Base-by-base conservation (phyloP, 2,329 filamentous ascomycete genomes). In the Pseudocercospora musae region DNA sequence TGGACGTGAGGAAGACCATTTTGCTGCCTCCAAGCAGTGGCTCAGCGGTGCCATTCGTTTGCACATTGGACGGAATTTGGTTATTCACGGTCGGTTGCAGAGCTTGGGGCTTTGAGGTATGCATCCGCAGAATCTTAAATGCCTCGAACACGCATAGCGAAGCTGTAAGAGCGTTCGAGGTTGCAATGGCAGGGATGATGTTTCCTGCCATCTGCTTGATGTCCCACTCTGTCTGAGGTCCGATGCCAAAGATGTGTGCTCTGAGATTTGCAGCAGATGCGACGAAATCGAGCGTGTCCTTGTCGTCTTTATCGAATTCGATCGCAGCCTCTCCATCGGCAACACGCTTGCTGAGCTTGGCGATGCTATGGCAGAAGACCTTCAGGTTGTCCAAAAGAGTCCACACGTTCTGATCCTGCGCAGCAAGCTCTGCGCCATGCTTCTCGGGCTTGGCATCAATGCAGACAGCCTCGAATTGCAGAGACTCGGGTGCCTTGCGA, bases 131-230 rank as follows among this genome's bases (percentile, higher is more conserved):
- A 23, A 98, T 89, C 76, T 97, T 98, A 81, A 96, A 95, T 0
- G 93, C 89, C 75, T 98, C 89, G 25, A 99, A 80, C 6, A 98
- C 92, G 73, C 93, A 98, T 9, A 99, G 84, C 11, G 92, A 90
- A 15, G 95, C 95, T 1, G 95, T 94, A 75, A 98, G 96, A 15
- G 95, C 95, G 75, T 99, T 99, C 0, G 95, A 98, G 0, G 95
- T 99, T 4, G 95, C 95, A 73, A 99, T 99, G 1, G 95, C 95
- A 1, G 95, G 95, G 64, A 99, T 99, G 71, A 99, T 99, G 75
- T 99, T 99, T 58, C 95, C 95, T 3, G 95, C 95, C 94, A 98
- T 99, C 78, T 99, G 85, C 79, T 99, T 99, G 71, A 95, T 93
- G 73, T 98, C 93, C 73, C 98, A 99, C 62, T 96, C 92, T 21